Percentiles rank a stretch among this genome's conserved stretches.
Evolutionary conservation across 108 stramenopile genomes (phyloP).

Genomic region (Stephanodiscus minutulus): DNA sequence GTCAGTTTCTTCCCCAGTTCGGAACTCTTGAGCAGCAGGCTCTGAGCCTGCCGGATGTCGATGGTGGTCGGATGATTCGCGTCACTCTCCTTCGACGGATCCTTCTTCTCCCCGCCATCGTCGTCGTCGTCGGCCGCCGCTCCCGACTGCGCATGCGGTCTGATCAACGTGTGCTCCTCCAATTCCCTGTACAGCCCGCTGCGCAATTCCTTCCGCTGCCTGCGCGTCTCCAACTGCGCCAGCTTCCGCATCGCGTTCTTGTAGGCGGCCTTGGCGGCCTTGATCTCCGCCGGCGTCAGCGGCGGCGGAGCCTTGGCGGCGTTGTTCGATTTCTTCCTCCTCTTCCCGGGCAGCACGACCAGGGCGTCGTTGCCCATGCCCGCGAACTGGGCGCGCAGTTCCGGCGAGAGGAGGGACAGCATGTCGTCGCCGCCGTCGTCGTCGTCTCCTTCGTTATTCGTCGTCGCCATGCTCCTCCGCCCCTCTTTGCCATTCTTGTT

Average conservation of each 20-base stretch:
- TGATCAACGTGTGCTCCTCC: slow-evolving; percentile 48
- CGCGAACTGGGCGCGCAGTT: slow-evolving; percentile 56
- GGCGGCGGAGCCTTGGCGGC: slow-evolving; percentile 45
- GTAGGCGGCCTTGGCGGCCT: slow-evolving; percentile 64
- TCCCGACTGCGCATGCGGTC: not conserved
- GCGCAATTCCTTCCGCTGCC: slow-evolving; percentile 66
- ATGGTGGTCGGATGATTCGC: slow-evolving; percentile 25
- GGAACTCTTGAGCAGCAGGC: slow-evolving; percentile 41
- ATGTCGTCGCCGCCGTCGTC: slow-evolving; percentile 26
- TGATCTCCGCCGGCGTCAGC: slow-evolving; percentile 75
- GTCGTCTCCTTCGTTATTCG: not conserved
- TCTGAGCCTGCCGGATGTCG: slow-evolving; percentile 28
- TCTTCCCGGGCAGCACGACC: slow-evolving; percentile 52
- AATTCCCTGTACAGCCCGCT: slow-evolving; percentile 66
- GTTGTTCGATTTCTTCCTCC: slow-evolving; percentile 51
- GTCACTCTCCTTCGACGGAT: slow-evolving; percentile 10
- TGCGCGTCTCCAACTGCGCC: slow-evolving; percentile 66
- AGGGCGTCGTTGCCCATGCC: slow-evolving; percentile 44
- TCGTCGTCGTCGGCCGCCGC: not conserved
- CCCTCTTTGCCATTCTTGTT: too few relatives aligned
- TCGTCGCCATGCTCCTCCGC: slow-evolving; percentile 17
- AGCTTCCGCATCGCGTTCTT: slow-evolving; percentile 76
- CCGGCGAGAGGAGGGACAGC: slow-evolving; percentile 64
- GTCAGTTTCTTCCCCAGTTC: slow-evolving; percentile 58
- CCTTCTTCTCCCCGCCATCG: slow-evolving; percentile 16